phyloP scores from a whole-genome alignment of 1,284 basidiomycete species.

The Pholiota adiposa region DNA sequence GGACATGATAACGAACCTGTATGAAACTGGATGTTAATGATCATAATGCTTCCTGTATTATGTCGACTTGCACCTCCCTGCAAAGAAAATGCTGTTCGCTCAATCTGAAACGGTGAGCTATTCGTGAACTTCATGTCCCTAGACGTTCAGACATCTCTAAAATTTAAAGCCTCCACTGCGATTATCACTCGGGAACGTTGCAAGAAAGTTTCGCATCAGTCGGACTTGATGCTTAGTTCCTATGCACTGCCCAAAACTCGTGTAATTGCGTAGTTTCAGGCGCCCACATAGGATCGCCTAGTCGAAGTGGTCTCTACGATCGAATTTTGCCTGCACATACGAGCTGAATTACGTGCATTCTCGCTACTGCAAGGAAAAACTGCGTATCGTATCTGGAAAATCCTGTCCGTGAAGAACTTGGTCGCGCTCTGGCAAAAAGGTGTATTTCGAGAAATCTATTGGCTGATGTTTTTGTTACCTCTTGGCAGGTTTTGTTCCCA shows the following conservation, averaged over 20 bases:
- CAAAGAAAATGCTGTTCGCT: background rate
- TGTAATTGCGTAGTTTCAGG: background rate
- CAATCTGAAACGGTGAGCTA: background rate
- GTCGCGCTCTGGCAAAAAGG: no score
- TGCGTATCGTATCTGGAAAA: no score
- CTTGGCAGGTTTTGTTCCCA: background rate
- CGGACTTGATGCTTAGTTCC: background rate
- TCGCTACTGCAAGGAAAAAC: background rate
- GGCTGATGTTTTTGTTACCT: background rate
- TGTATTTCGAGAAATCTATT: background rate
- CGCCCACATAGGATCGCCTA: background rate
- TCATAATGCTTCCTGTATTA: background rate
- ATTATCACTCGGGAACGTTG: background rate
- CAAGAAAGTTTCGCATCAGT: background rate
- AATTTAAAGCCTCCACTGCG: background rate
- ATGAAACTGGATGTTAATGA: constrained; percentile 9
- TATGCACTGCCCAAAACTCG: no score
- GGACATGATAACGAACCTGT: constrained; percentile 11
- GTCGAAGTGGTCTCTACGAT: no score
- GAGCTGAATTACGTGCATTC: background rate
- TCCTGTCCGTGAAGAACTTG: background rate
- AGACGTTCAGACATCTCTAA: background rate
- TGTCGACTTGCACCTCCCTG: background rate
- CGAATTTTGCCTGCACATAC: no score
- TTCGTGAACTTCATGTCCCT: background rate